These are phyloP conservation scores for Aspergillus ochraceus DNA, from an alignment of 2,329 filamentous ascomycete genomes.

Conservation along the genomic window DNA sequence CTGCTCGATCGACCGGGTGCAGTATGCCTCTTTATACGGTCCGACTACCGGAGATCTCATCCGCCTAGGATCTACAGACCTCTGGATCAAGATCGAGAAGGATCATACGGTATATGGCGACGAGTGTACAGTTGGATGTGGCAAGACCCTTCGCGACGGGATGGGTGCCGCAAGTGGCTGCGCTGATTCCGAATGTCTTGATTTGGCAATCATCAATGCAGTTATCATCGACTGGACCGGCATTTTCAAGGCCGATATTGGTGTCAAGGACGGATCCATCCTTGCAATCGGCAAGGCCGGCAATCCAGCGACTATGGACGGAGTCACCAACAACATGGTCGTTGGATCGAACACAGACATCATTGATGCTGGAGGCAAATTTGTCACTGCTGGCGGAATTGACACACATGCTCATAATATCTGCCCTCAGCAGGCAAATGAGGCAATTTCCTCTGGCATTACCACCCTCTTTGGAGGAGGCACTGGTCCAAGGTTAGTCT, in stretches of 20 bases:
- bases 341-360: constrained; percentile 90
- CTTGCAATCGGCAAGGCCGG: constrained; percentile 90
- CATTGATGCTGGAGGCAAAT: constrained; percentile 84
- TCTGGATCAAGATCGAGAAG: constrained; percentile 88
- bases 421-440: constrained; percentile 85
- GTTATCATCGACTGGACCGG: constrained; percentile 87
- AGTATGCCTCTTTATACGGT: constrained; percentile 87
- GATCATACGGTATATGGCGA: constrained; percentile 85
- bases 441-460: constrained; percentile 80
- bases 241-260: constrained; percentile 96
- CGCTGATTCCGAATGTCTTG: constrained; percentile 53
- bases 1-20: constrained; percentile 71
- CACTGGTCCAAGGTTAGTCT: no score
- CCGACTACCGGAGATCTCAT: constrained; percentile 85
- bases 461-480: constrained; percentile 75
- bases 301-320: constrained; percentile 96
- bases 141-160: constrained; percentile 88
- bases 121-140: constrained; percentile 92
- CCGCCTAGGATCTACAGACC: constrained; percentile 75
- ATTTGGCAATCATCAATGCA: constrained; percentile 86
- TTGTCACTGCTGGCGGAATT: constrained; percentile 85
- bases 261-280: constrained; percentile 83
- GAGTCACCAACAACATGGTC: constrained; percentile 74
- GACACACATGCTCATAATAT: constrained; percentile 94
- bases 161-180: constrained; percentile 68